phyloP scores from a whole-genome alignment of 768 basidiomycete genomes.

The Kwoniella sp. region DNA sequence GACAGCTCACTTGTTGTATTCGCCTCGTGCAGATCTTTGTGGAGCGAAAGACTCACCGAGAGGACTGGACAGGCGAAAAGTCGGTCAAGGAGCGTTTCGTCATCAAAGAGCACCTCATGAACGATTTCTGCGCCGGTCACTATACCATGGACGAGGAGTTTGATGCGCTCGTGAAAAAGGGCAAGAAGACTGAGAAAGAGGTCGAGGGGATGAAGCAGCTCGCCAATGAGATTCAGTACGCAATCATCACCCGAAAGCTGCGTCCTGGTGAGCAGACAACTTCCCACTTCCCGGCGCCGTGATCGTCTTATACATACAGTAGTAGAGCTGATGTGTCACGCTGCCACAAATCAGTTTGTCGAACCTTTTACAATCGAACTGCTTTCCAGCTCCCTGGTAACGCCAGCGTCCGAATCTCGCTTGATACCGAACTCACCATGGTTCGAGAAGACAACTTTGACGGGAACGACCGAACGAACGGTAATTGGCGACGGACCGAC shows the following conservation, averaged over 20 bases:
- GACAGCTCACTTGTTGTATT: neutral
- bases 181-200: slow-evolving; percentile 89
- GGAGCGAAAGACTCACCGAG: slow-evolving; percentile 69
- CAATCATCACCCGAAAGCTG: slow-evolving; percentile 76
- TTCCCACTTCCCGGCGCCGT: neutral
- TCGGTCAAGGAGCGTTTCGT: slow-evolving; percentile 96
- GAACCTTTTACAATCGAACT: slow-evolving; percentile 97
- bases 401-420: slow-evolving; percentile 95
- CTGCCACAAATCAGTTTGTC: slow-evolving; percentile 67
- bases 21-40: slow-evolving; percentile 55
- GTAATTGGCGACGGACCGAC: slow-evolving; percentile 93
- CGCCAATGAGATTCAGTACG: slow-evolving; percentile 95
- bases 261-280: slow-evolving; percentile 67
- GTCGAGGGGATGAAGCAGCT: slow-evolving; percentile 93
- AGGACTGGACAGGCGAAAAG: slow-evolving; percentile 99
- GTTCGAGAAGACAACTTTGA: slow-evolving; percentile 98
- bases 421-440: slow-evolving; percentile 94
- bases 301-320: too few relatives aligned
- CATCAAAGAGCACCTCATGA: slow-evolving; percentile 89
- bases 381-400: slow-evolving; percentile 99
- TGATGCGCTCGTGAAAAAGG: slow-evolving; percentile 77
- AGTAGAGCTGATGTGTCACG: neutral
- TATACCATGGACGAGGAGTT: slow-evolving; percentile 93
- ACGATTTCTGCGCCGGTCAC: slow-evolving; percentile 84
- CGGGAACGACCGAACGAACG: slow-evolving; percentile 69